Conservation (phyloP, 495 filamentous ascomycete genomes). For the Penicillium lagena region DNA sequence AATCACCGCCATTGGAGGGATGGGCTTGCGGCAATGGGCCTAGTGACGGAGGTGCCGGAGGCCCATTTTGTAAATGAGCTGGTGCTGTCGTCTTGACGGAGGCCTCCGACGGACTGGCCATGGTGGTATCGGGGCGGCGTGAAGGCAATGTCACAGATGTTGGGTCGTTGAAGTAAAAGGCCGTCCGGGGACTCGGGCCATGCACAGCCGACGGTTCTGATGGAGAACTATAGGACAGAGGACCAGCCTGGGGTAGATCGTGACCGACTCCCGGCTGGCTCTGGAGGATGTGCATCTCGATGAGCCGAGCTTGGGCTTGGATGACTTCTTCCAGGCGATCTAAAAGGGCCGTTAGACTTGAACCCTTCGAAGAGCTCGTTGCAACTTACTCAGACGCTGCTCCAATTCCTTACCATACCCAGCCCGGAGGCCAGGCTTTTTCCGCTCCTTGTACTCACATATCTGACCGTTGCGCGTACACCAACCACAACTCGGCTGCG, state of each 20-base stretch:
- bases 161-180: constrained; percentile 33
- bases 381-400: constrained; percentile 53
- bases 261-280: constrained; percentile 15
- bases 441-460: constrained; percentile 81
- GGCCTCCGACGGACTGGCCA: constrained; percentile 31
- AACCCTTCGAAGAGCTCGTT: neutral
- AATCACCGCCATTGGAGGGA: constrained; percentile 22
- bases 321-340: constrained; percentile 46
- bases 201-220: constrained; percentile 35
- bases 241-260: constrained; percentile 19
- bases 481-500: constrained; percentile 84
- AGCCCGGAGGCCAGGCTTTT: constrained; percentile 77
- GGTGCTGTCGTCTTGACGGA: constrained; percentile 24
- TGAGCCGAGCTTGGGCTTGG: constrained; percentile 38
- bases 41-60: constrained; percentile 7
- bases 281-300: constrained; percentile 45
- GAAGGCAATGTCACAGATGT: constrained; percentile 18
- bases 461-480: constrained; percentile 69
- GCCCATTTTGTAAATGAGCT: constrained; percentile 15
- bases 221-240: constrained; percentile 35
- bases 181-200: constrained; percentile 29
- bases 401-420: constrained; percentile 87
- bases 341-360: constrained; percentile 6
- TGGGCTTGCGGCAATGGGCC: constrained; percentile 16
- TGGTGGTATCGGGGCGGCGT: constrained; percentile 24